These are phyloP conservation scores for Diaporthe caulivora DNA, from an alignment of 2,329 filamentous ascomycete species.

Conservation along the genomic window DNA sequence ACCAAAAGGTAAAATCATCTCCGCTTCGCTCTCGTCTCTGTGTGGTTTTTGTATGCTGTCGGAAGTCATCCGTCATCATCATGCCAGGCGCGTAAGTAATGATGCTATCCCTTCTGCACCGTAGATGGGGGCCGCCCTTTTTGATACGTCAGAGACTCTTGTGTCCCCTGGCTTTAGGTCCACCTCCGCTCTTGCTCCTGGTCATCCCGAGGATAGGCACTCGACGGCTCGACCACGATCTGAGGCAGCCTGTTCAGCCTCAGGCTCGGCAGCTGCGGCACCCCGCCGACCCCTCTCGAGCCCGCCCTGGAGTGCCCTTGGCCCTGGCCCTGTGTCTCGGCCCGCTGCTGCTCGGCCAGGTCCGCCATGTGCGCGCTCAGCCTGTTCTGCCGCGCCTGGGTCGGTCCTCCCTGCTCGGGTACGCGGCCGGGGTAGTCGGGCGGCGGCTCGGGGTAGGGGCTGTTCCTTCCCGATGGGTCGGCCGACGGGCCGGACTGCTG, in stretches of 20 bases:
- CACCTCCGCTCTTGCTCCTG: conserved; percentile 23
- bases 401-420: conserved; percentile 26
- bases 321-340: conserved; percentile 10
- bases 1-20: background rate
- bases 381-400: conserved; percentile 48
- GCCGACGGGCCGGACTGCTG: conserved; percentile 29
- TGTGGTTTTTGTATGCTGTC: conserved; percentile 1
- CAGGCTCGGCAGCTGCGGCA: conserved; percentile 66
- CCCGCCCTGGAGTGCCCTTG: conserved; percentile 37
- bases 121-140: no score
- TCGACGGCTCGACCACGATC: conserved; percentile 71
- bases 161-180: background rate
- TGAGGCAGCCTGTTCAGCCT: conserved; percentile 63
- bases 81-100: background rate
- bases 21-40: conserved; percentile 4
- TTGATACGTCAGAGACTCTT: no score
- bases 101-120: background rate
- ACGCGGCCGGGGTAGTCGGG: conserved; percentile 61
- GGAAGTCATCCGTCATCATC: conserved; percentile 20
- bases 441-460: conserved; percentile 61
- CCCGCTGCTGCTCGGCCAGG: conserved; percentile 40
- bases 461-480: conserved; percentile 51
- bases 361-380: conserved; percentile 50
- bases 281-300: conserved; percentile 53
- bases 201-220: conserved; percentile 48